phyloP scores from a whole-genome alignment of 257 asterid genomes.

The Nyctanthes arbortristis region DNA sequence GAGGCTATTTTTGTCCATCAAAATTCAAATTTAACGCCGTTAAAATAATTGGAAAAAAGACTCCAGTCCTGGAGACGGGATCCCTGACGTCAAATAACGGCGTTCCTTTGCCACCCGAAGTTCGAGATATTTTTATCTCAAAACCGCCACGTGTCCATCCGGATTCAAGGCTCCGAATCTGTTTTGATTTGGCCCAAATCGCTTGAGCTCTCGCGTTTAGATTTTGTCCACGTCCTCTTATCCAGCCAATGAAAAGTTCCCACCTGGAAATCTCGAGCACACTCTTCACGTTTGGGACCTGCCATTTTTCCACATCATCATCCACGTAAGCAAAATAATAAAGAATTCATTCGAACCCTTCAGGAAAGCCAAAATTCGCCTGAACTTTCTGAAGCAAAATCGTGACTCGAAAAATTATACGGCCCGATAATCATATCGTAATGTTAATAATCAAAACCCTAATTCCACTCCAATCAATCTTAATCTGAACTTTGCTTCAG shows the following conservation, averaged over 20 bases:
- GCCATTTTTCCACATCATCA: background rate
- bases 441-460: slow-evolving; percentile 20
- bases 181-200: slow-evolving; percentile 35
- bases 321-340: background rate
- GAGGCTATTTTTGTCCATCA: background rate
- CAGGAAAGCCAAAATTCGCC: slow-evolving; percentile 21
- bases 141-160: slow-evolving; percentile 50
- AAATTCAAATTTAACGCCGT: slow-evolving; percentile 21
- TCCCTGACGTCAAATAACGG: slow-evolving; percentile 25
- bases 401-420: background rate
- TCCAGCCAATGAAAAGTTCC: slow-evolving; percentile 28
- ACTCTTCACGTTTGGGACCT: background rate
- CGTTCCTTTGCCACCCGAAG: slow-evolving; percentile 12
- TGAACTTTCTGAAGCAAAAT: slow-evolving; percentile 2
- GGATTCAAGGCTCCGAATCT: slow-evolving; percentile 42
- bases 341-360: background rate
- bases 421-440: slow-evolving; percentile 28
- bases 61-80: no score
- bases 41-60: background rate
- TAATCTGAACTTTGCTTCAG: background rate
- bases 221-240: slow-evolving; percentile 44
- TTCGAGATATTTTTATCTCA: slow-evolving; percentile 28
- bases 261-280: slow-evolving; percentile 19
- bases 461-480: slow-evolving; percentile 10
- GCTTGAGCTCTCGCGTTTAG: slow-evolving; percentile 44